Conservation (phyloP, 2,329 filamentous ascomycete genomes). For the Apiospora kogelbergensis region DNA sequence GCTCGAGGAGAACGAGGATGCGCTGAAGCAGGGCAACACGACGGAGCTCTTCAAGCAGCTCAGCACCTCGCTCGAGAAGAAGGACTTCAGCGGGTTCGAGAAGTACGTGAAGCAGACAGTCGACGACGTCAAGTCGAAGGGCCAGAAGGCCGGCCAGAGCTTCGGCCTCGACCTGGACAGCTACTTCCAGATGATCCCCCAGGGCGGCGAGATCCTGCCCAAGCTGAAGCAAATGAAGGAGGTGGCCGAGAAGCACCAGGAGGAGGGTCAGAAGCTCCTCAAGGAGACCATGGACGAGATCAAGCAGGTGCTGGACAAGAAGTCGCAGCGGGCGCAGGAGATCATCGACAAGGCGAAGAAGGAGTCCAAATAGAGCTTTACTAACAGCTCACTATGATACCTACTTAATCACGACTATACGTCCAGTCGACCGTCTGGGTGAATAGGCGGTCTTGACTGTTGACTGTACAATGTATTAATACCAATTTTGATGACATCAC, state of each 20-base stretch:
- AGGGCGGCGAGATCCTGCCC: constrained; percentile 62
- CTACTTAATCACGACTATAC: neutral
- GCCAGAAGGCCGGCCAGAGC: constrained; percentile 34
- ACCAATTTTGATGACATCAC: neutral
- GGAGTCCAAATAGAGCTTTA: constrained; percentile 35
- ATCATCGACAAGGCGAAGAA: constrained; percentile 56
- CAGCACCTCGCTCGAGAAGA: constrained; percentile 60
- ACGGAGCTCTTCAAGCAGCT: constrained; percentile 63
- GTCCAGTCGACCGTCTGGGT: neutral
- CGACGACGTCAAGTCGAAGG: constrained; percentile 58
- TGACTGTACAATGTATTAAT: neutral
- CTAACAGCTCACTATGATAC: neutral
- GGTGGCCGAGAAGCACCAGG: constrained; percentile 65
- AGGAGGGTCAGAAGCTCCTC: constrained; percentile 68
- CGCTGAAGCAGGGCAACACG: constrained; percentile 66
- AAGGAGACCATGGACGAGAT: constrained; percentile 70
- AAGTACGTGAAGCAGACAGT: constrained; percentile 59
- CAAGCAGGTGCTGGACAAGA: constrained; percentile 62
- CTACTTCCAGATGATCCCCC: constrained; percentile 66
- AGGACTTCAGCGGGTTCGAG: constrained; percentile 59
- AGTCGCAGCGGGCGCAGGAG: constrained; percentile 56
- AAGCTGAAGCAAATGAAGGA: constrained; percentile 66
- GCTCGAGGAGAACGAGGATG: constrained; percentile 68
- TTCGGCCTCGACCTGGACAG: constrained; percentile 51
- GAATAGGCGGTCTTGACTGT: neutral